These are phyloP conservation scores for Millerozyma miso DNA, from an alignment of 805 yeast species.

Conservation along the genomic window DNA sequence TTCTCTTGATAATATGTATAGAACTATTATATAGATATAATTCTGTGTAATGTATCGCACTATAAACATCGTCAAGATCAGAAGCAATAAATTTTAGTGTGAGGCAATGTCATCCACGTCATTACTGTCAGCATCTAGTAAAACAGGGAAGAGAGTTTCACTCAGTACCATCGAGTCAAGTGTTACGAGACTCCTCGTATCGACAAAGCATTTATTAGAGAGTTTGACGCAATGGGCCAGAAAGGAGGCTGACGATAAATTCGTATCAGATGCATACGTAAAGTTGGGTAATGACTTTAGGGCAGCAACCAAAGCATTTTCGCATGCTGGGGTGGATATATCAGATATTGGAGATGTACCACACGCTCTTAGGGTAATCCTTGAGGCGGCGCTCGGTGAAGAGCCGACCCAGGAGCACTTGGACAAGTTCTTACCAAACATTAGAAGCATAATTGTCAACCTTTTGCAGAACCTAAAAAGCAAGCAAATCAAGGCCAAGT, in stretches of 20 bases:
- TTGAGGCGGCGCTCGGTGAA: conserved; percentile 83
- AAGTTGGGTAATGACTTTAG: conserved; percentile 91
- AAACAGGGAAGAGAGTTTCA: conserved; percentile 17
- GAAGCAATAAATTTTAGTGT: not conserved
- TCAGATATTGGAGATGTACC: conserved; percentile 91
- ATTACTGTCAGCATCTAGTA: conserved; percentile 3
- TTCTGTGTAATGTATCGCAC: conserved; percentile 1
- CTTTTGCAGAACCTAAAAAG: conserved; percentile 73
- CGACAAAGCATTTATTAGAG: conserved; percentile 86
- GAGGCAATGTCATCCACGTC: not conserved
- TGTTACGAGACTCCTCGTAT: conserved; percentile 73
- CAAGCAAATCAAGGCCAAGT: conserved; percentile 61
- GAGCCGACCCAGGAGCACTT: conserved; percentile 79
- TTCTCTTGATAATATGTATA: conserved; percentile 28
- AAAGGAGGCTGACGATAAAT: conserved; percentile 70
- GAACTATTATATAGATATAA: not conserved
- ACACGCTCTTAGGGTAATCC: conserved; percentile 64
- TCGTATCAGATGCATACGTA: conserved; percentile 88
- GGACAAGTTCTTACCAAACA: conserved; percentile 76
- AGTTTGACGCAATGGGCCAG: conserved; percentile 88
- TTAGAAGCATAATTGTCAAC: conserved; percentile 80
- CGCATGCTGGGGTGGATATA: conserved; percentile 73
- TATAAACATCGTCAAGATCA: not conserved
- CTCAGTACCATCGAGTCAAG: conserved; percentile 65
- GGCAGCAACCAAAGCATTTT: conserved; percentile 75